A percentile compares a stretch with the other conserved stretches of the same genome.
Evolutionary conservation across 31 red algal genomes (phyloP).

Genomic region (Odonthalia washingtoniensis): DNA sequence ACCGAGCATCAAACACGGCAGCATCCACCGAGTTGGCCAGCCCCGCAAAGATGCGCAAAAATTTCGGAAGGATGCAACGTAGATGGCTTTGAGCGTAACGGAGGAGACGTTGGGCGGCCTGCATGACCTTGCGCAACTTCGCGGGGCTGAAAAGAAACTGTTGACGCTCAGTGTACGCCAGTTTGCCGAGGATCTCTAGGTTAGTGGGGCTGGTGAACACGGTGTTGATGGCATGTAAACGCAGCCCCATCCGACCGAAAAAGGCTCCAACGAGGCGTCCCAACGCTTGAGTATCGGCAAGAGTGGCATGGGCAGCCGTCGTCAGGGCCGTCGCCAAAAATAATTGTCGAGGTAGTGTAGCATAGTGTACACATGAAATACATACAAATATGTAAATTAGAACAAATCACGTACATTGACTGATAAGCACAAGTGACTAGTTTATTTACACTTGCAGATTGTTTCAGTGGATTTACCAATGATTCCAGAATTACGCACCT

Average conservation of each 20-base stretch:
- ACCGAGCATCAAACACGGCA: slow-evolving; percentile 27
- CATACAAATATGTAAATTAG: too few species aligned
- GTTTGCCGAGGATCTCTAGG: slow-evolving; percentile 43
- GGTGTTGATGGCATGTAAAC: slow-evolving; percentile 25
- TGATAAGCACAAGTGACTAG: too few species aligned
- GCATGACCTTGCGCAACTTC: slow-evolving; percentile 28
- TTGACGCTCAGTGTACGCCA: slow-evolving; percentile 16
- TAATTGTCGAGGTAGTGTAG: too few species aligned
- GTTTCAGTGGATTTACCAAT: too few species aligned
- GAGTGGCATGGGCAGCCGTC: not conserved
- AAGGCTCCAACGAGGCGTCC: not conserved
- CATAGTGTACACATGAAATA: too few species aligned
- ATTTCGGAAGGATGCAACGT: not conserved
- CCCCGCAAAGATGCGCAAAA: slow-evolving; percentile 25
- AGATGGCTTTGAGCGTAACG: slow-evolving; percentile 18
- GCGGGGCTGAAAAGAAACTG: slow-evolving; percentile 9
- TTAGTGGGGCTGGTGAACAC: not conserved
- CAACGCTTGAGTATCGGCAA: slow-evolving; percentile 6
- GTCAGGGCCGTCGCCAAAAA: not conserved
- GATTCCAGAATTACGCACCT: too few species aligned
- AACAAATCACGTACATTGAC: too few species aligned
- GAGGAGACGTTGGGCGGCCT: slow-evolving; percentile 7
- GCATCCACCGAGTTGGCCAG: slow-evolving; percentile 18
- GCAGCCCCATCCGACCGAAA: slow-evolving; percentile 6
- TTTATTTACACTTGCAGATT: too few species aligned